Base-by-base conservation (phyloP, 1,284 basidiomycete genomes). In the Peniophora sp. region DNA sequence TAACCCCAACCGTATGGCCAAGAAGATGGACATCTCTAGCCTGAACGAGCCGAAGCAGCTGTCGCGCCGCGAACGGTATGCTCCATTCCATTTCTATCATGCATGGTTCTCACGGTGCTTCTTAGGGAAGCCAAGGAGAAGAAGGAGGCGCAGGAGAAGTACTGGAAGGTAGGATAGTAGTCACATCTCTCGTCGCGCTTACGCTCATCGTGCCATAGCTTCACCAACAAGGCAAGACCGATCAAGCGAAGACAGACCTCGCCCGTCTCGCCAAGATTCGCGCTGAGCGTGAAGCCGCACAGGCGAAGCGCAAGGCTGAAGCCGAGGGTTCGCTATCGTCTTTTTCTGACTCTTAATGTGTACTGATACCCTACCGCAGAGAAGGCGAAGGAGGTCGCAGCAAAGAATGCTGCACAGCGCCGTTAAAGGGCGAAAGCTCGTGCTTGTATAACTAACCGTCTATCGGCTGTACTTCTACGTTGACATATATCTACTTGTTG, bases 121-220 rank as follows among this genome's bases (percentile, higher is more conserved):
- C 50, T 22, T 58, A 94, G 92, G 56, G 93, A 96, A 63, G 82
- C 81, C 60, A 91, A 91, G 61, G 91, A 94, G 67, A 93, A 92
- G 72, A 80, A 89, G 62, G 90, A 92, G 5, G 90, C 92, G 0
- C 79, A 88, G 60, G 90, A 92, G 41, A 73, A 78, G 32, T 94
- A 93, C 66, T 81, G 86, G 89, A 85, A 93, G 82, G 87, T 81
- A 52, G 34, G 27, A 32, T 32, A 71, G 56, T 19, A 24, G 17
- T 25, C 23, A 24, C 23, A 45, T 39, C n/a, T 25, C 25, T 22
- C 34, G n/a, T 35, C 47, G 47, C 16, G 22, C 38, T 24, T 46
- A 46, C 46, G 45, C 35, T 46, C 16, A 54, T 10, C 27, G 48
- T 3, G 32, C 35, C 5, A 52, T 54, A 89, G 85, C 73, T 87